Evolutionary conservation across 140 eudicot species (phyloP), one percentile per base, ranked within the genome.

Genomic region (Senecio squalidus): DNA sequence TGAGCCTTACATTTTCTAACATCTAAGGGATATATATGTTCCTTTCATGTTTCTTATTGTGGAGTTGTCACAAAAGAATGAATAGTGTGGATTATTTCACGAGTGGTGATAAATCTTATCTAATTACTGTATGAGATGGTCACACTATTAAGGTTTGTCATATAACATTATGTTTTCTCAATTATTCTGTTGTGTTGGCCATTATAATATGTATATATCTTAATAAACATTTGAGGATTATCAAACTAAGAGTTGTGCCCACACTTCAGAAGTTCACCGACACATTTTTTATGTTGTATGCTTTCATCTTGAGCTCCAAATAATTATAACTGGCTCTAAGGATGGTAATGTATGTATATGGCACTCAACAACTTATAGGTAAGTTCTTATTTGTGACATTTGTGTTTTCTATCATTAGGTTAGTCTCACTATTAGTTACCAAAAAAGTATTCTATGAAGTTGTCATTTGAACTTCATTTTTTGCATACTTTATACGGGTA

Each of bases 331-430:
- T 64, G 95, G 95, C 31, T 86, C 95, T 44, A 88, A 86, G 76
- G 95, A 86, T 75, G 88, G 85, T 48, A 83, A 88, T 48, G 85
- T 86, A 57, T 81, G 93, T 6, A 77, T 86, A 66, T 86, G 95
- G 95, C 88, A 86, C 58, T 66, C 93, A 15, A 86, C 95, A 59
- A 86, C 92, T 29, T 86, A 86, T 45, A 80, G 80, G 80, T 68
- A 68, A 15, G 36, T 44, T 52, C 26, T 55, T 34, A 34, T 26
- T 13, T 17, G 9, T 48, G 53, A 59, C 30, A 4, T 45, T 46
- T 18, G 34, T 45, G 56, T 55, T n/a, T n/a, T n/a, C n/a, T n/a
- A n/a, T n/a, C 31, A 34, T 25, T 23, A 33, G 50, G 33, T 51
- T 24, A 9, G 33, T n/a, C n/a, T n/a, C n/a, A n/a, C n/a, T n/a